Evolutionary conservation across 1,284 basidiomycete genomes (phyloP), one percentile per base, ranked within the genome.

Genomic region (Naganishia sp.): DNA sequence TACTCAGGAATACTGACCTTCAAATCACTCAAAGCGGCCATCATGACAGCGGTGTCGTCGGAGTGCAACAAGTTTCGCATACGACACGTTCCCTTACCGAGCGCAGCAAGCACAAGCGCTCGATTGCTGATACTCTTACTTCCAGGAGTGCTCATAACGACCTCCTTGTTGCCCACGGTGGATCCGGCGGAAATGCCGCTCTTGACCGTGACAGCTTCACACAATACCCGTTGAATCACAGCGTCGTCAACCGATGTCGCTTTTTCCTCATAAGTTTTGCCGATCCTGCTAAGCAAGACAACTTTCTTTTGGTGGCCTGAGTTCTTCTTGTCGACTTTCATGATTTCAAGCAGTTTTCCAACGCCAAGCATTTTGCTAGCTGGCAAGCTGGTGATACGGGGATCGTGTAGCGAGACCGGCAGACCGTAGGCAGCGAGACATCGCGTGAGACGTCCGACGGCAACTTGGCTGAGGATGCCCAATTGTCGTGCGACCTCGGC

Each of bases 21-120:
- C 69, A 99, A 86, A 66, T 94, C 92, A 55, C 87, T 83, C 21
- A 97, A 83, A 31, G 93, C 92, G 18, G 88, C 84, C 93, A 99
- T 98, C 96, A 99, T 99, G 66, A 99, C 95, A 72, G 94, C 92
- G 0, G 95, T 99, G 78, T 99, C 95, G 75, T 99, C 95, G 10
- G 94, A 98, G 78, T 98, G 94, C 49, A 99, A 83, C 18, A 98
- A 82, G 75, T 98, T 98, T 78, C 84, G 89, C 57, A 99, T 82
- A 66, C 88, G 85, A 80, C 94, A 96, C 0, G 89, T 93, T 15
- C 95, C 95, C 53, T 85, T 86, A 0, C 87, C 92, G 16, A 99
- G 86, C 0, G 96, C 94, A 9, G 96, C 95, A 25, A 99, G 86
- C 1, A 99, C 88, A 50, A 99, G 83, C 0, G 92, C 94, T 52